These are phyloP conservation scores for Fusarium tjaetaba DNA, from an alignment of 2,329 filamentous ascomycete genomes.

Conservation along the genomic window DNA sequence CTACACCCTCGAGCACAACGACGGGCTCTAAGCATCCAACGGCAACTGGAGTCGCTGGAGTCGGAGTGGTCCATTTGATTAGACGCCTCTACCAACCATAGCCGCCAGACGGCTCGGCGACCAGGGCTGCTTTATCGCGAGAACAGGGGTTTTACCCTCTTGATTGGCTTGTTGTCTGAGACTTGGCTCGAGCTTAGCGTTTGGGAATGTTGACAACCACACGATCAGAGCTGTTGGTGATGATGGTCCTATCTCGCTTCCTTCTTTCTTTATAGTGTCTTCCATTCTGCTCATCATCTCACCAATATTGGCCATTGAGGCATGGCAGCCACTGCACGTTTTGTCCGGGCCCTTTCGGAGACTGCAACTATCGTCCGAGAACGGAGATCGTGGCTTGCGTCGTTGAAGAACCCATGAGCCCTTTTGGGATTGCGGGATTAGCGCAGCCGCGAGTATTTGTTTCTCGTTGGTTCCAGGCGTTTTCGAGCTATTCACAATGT, in stretches of 20 bases:
- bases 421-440: constrained; percentile 45
- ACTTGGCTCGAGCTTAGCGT: constrained; percentile 41
- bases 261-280: constrained; percentile 6
- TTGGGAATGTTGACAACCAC: constrained; percentile 50
- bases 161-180: constrained; percentile 48
- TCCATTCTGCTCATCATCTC: constrained; percentile 5
- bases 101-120: constrained; percentile 46
- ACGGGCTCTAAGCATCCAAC: constrained; percentile 21
- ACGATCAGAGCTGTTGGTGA: constrained; percentile 29
- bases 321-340: constrained; percentile 34
- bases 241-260: constrained; percentile 16
- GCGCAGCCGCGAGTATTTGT: constrained; percentile 39
- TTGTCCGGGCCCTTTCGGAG: constrained; percentile 21
- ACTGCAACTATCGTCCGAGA: constrained; percentile 35
- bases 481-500: constrained; percentile 19
- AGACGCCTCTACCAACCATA: constrained; percentile 48
- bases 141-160: constrained; percentile 45
- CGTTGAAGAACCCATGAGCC: constrained; percentile 14
- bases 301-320: constrained; percentile 33
- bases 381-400: constrained; percentile 41
- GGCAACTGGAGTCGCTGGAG: constrained; percentile 29
- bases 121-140: constrained; percentile 41
- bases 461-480: constrained; percentile 36
- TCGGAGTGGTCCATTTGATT: constrained; percentile 37
- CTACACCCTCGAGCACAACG: neutral